Evolutionary conservation across 1,284 basidiomycete species (phyloP), one percentile per base, ranked within the genome.

Genomic region (Taiwanofungus camphoratus): DNA sequence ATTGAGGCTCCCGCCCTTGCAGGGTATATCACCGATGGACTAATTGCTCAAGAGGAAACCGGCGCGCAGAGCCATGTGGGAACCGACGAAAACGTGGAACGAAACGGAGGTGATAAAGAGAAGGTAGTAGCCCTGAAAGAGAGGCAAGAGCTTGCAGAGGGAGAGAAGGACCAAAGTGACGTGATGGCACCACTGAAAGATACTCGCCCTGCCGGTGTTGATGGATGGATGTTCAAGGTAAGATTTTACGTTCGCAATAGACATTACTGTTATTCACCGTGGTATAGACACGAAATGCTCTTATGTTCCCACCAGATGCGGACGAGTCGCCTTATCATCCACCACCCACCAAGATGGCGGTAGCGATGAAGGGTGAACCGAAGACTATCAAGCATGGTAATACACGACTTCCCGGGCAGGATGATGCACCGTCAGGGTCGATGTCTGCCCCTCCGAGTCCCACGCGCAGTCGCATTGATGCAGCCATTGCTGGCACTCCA

Each of bases 291-390:
- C 80, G 92, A 44, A 97, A 97, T 67, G 81, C 86, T 6, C 73
- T 97, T 41, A 94, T 95, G 90, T 97, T 94, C 57, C 62, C 85
- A 1, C 92, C 93, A 2, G 93, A 95, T 58, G 89, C 89, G 21
- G 85, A 97, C 58, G 69, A 76, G 22, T 78, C 84, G n/a, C 89
- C 91, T 0, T 89, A 91, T 54, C 75, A 79, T 50, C 64, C 67
- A 7, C 59, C 65, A n/a, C 59, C 61, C 30, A 51, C 58, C 15
- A 40, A 63, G 32, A 46, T 58, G 5, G 50, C 54, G 12, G 49
- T 59, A 16, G 69, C 69, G 33, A 53, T 67, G 11, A 69, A 71
- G 21, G 69, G 63, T 9, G 75, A 77, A 45, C 76, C 82, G 0
- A 86, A 79, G 53, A 65, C 73, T 5, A 87, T 96, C 55, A 77